phyloP scores from a whole-genome alignment of 305 asterid genomes.

The Fraxinus baroniana region DNA sequence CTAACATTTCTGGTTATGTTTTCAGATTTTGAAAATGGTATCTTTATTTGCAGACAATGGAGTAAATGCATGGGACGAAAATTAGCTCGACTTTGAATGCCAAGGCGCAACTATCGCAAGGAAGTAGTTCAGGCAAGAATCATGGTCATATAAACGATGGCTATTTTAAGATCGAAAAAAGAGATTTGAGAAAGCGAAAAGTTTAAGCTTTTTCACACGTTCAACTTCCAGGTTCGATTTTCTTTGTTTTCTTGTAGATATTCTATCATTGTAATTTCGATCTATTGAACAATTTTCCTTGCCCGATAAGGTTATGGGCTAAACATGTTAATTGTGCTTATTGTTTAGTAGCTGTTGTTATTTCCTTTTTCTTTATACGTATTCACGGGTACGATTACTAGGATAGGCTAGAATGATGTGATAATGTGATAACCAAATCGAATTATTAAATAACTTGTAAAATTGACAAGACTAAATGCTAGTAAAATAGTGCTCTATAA shows the following conservation, averaged over 20 bases:
- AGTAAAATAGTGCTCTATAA: neutral
- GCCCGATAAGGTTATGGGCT: neutral
- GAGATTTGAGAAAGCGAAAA: conserved; percentile 1
- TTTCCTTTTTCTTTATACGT: neutral
- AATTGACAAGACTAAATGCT: neutral
- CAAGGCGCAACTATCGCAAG: conserved; percentile 40
- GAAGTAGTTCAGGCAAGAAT: conserved; percentile 37
- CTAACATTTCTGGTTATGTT: neutral
- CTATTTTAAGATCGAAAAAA: conserved; percentile 44
- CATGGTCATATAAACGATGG: conserved; percentile 72
- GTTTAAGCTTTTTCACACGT: neutral
- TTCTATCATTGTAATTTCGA: neutral
- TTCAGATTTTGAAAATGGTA: neutral
- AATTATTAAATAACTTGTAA: neutral
- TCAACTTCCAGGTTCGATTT: neutral
- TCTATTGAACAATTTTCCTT: neutral
- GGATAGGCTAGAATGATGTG: neutral
- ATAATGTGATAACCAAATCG: neutral
- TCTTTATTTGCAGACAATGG: conserved; percentile 34
- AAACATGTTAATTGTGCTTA: neutral
- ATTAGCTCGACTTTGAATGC: conserved; percentile 54
- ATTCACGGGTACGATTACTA: neutral
- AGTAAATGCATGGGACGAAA: conserved; percentile 61
- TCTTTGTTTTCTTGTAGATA: neutral
- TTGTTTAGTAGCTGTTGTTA: neutral